A percentile compares a stretch with the other conserved stretches of the same genome.
Evolutionary conservation across 2,329 filamentous ascomycete genomes (phyloP).

Genomic region (Aspergillus sp.): DNA sequence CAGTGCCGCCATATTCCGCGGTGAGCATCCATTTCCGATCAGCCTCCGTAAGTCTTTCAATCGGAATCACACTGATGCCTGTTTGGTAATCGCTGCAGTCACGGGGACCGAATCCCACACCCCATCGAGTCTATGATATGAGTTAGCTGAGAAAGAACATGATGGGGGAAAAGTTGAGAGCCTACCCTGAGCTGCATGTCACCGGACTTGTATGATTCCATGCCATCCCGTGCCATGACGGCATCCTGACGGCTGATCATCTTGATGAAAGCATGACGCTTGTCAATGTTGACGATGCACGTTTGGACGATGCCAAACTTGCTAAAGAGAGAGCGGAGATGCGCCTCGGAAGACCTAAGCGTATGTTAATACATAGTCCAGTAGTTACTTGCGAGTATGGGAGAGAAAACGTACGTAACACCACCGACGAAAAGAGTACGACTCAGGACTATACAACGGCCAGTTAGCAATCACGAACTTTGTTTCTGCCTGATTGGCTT

Average conservation of each 20-base stretch:
- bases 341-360: slow-evolving; percentile 70
- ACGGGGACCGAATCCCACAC: slow-evolving; percentile 92
- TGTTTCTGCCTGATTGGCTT: neutral
- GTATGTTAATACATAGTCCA: slow-evolving; percentile 19
- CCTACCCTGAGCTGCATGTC: slow-evolving; percentile 73
- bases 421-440: slow-evolving; percentile 95
- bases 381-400: too few relatives aligned
- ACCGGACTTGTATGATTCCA: slow-evolving; percentile 75
- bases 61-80: slow-evolving; percentile 90
- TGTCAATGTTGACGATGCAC: slow-evolving; percentile 97
- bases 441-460: slow-evolving; percentile 67
- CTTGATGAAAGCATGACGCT: slow-evolving; percentile 97
- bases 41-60: slow-evolving; percentile 88
- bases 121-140: slow-evolving; percentile 77
- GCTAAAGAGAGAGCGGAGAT: slow-evolving; percentile 78
- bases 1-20: slow-evolving; percentile 89
- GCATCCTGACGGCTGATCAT: slow-evolving; percentile 91
- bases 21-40: slow-evolving; percentile 97
- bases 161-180: slow-evolving; percentile 7
- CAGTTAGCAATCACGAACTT: slow-evolving; percentile 6
- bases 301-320: slow-evolving; percentile 89
- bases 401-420: slow-evolving; percentile 68
- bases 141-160: slow-evolving; percentile 24
- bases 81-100: slow-evolving; percentile 96
- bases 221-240: slow-evolving; percentile 77